Percentiles rank a stretch among this genome's conserved stretches.
phyloP scores from a whole-genome alignment of 305 asterid genomes.

The Rubia balearica region DNA sequence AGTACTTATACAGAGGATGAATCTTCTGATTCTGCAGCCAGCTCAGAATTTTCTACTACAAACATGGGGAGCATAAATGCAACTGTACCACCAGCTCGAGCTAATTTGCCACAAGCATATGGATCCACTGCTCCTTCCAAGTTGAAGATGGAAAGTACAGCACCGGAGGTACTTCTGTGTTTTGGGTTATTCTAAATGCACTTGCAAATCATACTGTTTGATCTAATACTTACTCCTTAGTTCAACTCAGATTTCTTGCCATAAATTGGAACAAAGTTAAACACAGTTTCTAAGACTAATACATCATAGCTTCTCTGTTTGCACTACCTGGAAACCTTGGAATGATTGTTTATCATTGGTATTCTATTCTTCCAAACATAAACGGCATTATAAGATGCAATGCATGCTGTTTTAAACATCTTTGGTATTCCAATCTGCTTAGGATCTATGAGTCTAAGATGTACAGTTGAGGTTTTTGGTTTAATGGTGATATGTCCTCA shows the following conservation, averaged over 20 bases:
- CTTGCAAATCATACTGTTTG: background rate
- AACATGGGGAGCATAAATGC: conserved; percentile 29
- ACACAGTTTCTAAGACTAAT: background rate
- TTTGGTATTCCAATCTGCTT: background rate
- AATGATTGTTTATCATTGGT: background rate
- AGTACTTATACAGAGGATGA: conserved; percentile 38
- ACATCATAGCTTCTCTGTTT: background rate
- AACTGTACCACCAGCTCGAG: conserved; percentile 19
- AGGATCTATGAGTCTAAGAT: background rate
- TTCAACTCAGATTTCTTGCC: background rate
- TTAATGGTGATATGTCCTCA: background rate
- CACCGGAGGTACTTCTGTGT: conserved; percentile 24
- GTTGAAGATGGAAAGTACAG: conserved; percentile 20
- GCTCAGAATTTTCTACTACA: conserved; percentile 43
- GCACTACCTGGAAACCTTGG: background rate
- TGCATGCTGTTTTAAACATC: background rate
- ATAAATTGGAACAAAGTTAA: background rate
- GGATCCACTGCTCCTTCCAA: conserved; percentile 26
- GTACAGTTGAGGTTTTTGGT: background rate
- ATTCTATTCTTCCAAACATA: background rate
- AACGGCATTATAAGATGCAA: background rate
- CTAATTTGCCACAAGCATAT: conserved; percentile 24
- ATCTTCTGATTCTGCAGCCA: conserved; percentile 36
- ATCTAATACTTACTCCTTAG: background rate
- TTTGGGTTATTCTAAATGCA: background rate